A percentile compares a stretch with the other conserved stretches of the same genome.
Conservation (phyloP, 2,329 filamentous ascomycete genomes). For the Neobulgaria alba region DNA sequence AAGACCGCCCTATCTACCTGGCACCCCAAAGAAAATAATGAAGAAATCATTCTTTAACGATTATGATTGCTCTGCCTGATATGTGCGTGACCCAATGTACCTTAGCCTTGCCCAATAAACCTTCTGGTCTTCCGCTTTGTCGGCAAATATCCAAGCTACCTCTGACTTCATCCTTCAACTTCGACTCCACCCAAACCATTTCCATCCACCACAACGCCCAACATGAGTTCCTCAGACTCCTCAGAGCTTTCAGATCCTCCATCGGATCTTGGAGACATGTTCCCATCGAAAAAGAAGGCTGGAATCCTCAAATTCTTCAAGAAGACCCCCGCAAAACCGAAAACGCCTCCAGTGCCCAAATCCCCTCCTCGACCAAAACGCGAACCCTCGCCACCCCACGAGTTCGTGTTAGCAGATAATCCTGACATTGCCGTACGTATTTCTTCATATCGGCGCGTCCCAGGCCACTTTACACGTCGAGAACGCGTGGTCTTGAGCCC, state of each 20-base stretch:
- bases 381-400: conserved; percentile 80
- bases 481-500: conserved; percentile 38
- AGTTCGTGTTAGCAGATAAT: conserved; percentile 84
- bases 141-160: conserved; percentile 15
- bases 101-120: conserved; percentile 6
- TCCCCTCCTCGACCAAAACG: conserved; percentile 67
- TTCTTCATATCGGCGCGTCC: conserved; percentile 33
- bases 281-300: conserved; percentile 41
- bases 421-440: conserved; percentile 80
- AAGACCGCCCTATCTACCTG: too few relatives aligned
- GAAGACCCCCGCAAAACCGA: conserved; percentile 37
- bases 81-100: conserved; percentile 3
- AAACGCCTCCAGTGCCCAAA: conserved; percentile 26
- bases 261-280: conserved; percentile 46
- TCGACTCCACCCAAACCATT: conserved; percentile 5
- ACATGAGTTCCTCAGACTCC: conserved; percentile 43
- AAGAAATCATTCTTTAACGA: too few relatives aligned
- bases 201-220: conserved; percentile 14
- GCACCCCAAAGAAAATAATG: too few relatives aligned
- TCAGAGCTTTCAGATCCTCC: conserved; percentile 52
- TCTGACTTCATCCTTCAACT: conserved; percentile 15
- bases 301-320: conserved; percentile 63
- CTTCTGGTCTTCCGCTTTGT: conserved; percentile 15
- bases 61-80: too few relatives aligned
- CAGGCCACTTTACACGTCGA: conserved; percentile 36